Conservation (phyloP, 352 stramenopile species). For the Plasmopara muralis region DNA sequence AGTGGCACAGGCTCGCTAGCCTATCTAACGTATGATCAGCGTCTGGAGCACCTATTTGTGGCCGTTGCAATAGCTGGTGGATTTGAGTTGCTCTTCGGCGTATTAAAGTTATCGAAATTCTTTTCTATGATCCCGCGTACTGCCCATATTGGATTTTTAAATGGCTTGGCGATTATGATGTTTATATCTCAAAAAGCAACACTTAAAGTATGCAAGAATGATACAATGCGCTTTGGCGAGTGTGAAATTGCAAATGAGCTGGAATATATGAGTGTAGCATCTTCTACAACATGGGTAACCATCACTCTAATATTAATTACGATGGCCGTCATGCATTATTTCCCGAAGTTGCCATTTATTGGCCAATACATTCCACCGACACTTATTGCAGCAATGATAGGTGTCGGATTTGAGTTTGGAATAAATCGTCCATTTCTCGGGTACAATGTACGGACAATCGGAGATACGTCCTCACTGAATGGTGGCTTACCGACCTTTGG, state of each 20-base stretch:
- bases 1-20: constrained; percentile 37
- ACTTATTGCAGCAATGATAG: constrained; percentile 68
- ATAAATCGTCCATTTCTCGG: constrained; percentile 70
- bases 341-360: constrained; percentile 50
- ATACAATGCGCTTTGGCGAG: constrained; percentile 58
- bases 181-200: constrained; percentile 90
- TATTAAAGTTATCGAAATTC: constrained; percentile 81
- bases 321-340: constrained; percentile 85
- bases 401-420: constrained; percentile 81
- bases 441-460: constrained; percentile 75
- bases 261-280: constrained; percentile 62
- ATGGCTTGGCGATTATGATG: constrained; percentile 93
- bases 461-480: constrained; percentile 53
- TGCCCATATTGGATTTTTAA: constrained; percentile 95
- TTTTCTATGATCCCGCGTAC: constrained; percentile 91
- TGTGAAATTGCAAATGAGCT: constrained; percentile 63
- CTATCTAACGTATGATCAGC: constrained; percentile 59
- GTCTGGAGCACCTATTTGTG: constrained; percentile 81
- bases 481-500: constrained; percentile 49
- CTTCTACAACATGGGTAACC: constrained; percentile 54
- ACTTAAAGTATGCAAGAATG: constrained; percentile 72
- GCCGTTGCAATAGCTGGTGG: constrained; percentile 82
- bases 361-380: constrained; percentile 71
- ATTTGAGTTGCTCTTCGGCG: constrained; percentile 79
- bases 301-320: constrained; percentile 67